These are phyloP conservation scores for Nothopassalora personata DNA, from an alignment of 2,329 filamentous ascomycete genomes.

Conservation along the genomic window DNA sequence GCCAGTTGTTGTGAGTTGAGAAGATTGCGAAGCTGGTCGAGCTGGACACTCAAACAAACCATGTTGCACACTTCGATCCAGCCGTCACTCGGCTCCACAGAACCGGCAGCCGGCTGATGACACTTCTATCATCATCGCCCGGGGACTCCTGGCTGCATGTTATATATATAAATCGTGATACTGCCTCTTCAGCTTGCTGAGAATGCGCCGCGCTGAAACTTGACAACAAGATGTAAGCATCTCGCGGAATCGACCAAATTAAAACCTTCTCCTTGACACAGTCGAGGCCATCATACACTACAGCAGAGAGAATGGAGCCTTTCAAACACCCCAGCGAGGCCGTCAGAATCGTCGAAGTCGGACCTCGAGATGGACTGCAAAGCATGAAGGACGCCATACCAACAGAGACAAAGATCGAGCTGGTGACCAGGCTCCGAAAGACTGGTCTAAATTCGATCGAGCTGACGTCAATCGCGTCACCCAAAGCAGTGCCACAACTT, in stretches of 20 bases:
- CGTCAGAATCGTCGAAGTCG: conserved; percentile 51
- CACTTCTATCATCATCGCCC: not conserved
- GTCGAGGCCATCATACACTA: not conserved
- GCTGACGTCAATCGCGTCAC: conserved; percentile 49
- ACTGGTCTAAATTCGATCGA: conserved; percentile 49
- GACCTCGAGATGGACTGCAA: conserved; percentile 51
- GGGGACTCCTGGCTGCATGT: not conserved
- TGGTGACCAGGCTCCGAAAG: conserved; percentile 44
- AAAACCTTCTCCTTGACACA: not conserved
- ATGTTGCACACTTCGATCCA: not conserved
- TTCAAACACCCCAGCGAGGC: not conserved
- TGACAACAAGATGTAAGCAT: not conserved
- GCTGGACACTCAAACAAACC: too few relatives aligned
- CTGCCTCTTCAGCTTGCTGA: not conserved
- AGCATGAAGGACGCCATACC: conserved; percentile 48
- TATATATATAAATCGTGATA: not conserved
- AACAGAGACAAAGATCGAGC: conserved; percentile 45
- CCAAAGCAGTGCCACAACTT: conserved; percentile 50
- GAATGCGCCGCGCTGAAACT: not conserved
- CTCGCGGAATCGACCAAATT: not conserved
- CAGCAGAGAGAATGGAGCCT: not conserved
- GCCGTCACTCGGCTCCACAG: not conserved
- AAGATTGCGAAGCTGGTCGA: too few relatives aligned
- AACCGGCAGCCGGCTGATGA: not conserved
- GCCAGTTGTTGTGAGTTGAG: too few relatives aligned